Base-by-base conservation (phyloP, 352 stramenopile species). In the Globisporangium apiculatum region DNA sequence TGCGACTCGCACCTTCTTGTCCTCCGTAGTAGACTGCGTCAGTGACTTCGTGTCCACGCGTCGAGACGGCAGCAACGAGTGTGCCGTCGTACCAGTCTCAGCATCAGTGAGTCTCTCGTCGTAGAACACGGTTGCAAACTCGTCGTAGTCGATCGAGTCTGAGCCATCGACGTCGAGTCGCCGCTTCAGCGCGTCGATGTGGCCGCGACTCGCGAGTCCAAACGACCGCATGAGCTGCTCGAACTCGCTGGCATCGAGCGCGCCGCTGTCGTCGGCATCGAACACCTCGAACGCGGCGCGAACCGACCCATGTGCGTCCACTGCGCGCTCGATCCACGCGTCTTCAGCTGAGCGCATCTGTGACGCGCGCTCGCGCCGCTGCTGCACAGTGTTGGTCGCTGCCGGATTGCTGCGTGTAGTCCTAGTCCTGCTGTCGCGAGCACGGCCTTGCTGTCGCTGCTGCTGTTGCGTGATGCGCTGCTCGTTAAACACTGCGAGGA, bases 41-140 rank as follows among this genome's bases (percentile, higher is more conserved):
- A 47, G 40, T 15, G 49, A 35, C 35, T 35, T 18, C 5, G 51
- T 36, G n/a, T 51, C 58, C 12, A 38, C 15, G 47, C 51, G 48
- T 36, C 37, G 46, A 0, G 48, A 31, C 35, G 42, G 51, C 40
- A 24, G 18, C 18, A 24, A 24, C 18, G 18, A 24, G 18, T 24
- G 18, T 24, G 18, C 18, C 18, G 49, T 9, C 2, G 49, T 15
- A 10, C 5, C 41, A 3, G 41, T 15, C 10, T 18, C n/a, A 4
- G 45, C 49, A 12, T 42, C 58, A 46, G 4, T 3, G 42, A 46
- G 42, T 4, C 61, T 50, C 9, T 46, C 47, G 46, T 85, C 75
- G 41, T 83, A 67, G 56, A 89, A 91, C n/a, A 85, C 65, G 2
- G 67, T 78, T 2, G 60, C 53, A 58, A 91, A 91, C 45, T 89